These are phyloP conservation scores for Metarhizium rileyi DNA, from an alignment of 2,329 filamentous ascomycete species.

Conservation along the genomic window DNA sequence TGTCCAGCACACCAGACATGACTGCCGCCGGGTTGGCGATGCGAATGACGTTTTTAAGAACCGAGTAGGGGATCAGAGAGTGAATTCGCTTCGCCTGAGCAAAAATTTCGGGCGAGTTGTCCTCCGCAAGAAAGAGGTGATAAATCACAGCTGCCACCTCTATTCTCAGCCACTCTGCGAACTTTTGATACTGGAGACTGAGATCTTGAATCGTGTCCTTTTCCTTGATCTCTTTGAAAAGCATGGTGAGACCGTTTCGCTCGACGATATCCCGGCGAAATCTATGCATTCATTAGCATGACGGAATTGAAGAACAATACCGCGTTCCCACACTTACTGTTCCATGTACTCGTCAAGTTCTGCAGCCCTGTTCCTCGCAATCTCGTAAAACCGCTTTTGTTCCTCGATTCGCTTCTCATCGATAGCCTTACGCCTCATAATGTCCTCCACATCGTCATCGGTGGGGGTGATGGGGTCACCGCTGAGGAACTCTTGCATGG, in stretches of 20 bases:
- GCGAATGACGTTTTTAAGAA: conserved; percentile 93
- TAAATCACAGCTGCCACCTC: conserved; percentile 95
- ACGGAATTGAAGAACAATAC: too few species aligned
- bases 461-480: conserved; percentile 61
- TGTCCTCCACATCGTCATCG: conserved; percentile 77
- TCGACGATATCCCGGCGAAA: conserved; percentile 60
- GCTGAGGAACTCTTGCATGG: conserved; percentile 77
- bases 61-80: conserved; percentile 82
- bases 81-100: conserved; percentile 91
- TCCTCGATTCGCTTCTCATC: conserved; percentile 86
- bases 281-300: conserved; percentile 23
- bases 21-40: conserved; percentile 94
- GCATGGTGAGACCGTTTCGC: conserved; percentile 74
- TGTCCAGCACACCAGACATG: conserved; percentile 89
- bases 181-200: conserved; percentile 93
- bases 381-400: conserved; percentile 90
- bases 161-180: conserved; percentile 95
- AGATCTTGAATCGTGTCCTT: conserved; percentile 82
- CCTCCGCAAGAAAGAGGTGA: conserved; percentile 92
- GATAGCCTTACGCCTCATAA: conserved; percentile 66
- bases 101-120: conserved; percentile 95
- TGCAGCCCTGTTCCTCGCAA: conserved; percentile 78
- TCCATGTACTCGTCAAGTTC: conserved; percentile 99
- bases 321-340: conserved; percentile 42
- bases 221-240: conserved; percentile 87